These are phyloP conservation scores for Lactarius akahatsu DNA, from an alignment of 768 basidiomycete species.

Conservation along the genomic window DNA sequence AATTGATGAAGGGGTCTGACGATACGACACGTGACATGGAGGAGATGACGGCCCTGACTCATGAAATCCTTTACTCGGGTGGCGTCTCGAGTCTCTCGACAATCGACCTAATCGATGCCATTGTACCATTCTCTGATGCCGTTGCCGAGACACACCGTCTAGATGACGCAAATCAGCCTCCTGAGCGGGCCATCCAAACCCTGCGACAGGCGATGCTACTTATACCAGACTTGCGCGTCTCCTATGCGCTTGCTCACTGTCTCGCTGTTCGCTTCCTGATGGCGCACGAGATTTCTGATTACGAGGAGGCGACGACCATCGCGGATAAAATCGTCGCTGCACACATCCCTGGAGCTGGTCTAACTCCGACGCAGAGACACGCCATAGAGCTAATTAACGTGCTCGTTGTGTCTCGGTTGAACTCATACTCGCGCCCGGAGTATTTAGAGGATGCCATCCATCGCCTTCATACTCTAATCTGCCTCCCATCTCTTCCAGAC, in stretches of 20 bases:
- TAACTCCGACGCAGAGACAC: too few species aligned
- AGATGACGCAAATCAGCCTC: too few species aligned
- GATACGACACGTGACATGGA: neutral
- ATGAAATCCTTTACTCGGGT: neutral
- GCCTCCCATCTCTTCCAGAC: neutral
- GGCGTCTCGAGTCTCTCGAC: neutral
- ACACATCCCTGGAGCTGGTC: too few species aligned
- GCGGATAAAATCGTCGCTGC: too few species aligned
- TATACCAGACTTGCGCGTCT: neutral
- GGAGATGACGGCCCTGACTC: constrained; percentile 3
- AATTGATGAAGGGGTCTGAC: too few species aligned
- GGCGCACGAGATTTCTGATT: neutral
- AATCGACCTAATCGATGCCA: neutral
- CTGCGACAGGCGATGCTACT: neutral
- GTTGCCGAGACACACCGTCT: too few species aligned
- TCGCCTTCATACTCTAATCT: neutral
- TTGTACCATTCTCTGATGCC: neutral
- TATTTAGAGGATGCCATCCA: neutral
- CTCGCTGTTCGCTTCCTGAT: neutral
- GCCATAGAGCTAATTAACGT: too few species aligned
- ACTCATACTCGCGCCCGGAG: neutral
- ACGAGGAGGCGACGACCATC: neutral
- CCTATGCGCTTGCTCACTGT: neutral
- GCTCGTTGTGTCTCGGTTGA: too few species aligned
- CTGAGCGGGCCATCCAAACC: neutral